Percentiles rank a stretch among this genome's conserved stretches.
These are phyloP conservation scores for Cyberlindnera maritima DNA, from an alignment of 805 yeast genomes.

Conservation along the genomic window DNA sequence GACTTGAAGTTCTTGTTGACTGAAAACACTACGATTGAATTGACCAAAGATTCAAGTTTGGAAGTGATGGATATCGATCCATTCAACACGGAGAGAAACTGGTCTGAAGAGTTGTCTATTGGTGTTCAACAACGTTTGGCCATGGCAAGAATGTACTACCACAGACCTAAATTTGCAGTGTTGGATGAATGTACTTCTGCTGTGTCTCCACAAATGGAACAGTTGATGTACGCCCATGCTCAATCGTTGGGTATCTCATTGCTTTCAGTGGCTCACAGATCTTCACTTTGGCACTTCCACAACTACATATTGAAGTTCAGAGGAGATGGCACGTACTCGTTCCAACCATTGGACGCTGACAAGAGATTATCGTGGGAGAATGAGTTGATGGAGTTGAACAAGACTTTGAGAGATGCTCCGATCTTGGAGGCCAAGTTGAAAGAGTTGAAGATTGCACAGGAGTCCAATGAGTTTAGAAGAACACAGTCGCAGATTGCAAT, in stretches of 20 bases:
- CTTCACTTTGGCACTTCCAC: constrained; percentile 92
- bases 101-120: constrained; percentile 85
- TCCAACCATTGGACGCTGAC: constrained; percentile 65
- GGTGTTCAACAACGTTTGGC: constrained; percentile 95
- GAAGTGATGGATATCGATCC: constrained; percentile 40
- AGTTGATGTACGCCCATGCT: constrained; percentile 82
- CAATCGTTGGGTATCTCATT: constrained; percentile 76
- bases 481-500: constrained; percentile 29
- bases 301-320: constrained; percentile 77
- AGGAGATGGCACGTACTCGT: constrained; percentile 72
- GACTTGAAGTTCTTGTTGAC: constrained; percentile 57
- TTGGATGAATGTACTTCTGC: constrained; percentile 95
- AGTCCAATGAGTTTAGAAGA: constrained; percentile 31
- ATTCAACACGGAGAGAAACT: constrained; percentile 67
- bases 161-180: constrained; percentile 89
- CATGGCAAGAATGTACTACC: constrained; percentile 89
- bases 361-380: constrained; percentile 73
- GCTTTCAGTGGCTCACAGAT: constrained; percentile 87
- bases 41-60: constrained; percentile 29
- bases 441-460: constrained; percentile 55
- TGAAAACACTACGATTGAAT: constrained; percentile 38
- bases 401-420: constrained; percentile 67
- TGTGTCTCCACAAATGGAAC: constrained; percentile 87
- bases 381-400: constrained; percentile 70
- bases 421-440: constrained; percentile 61